phyloP scores from a whole-genome alignment of 441 rosid genomes.

The Gossypium lobatum region DNA sequence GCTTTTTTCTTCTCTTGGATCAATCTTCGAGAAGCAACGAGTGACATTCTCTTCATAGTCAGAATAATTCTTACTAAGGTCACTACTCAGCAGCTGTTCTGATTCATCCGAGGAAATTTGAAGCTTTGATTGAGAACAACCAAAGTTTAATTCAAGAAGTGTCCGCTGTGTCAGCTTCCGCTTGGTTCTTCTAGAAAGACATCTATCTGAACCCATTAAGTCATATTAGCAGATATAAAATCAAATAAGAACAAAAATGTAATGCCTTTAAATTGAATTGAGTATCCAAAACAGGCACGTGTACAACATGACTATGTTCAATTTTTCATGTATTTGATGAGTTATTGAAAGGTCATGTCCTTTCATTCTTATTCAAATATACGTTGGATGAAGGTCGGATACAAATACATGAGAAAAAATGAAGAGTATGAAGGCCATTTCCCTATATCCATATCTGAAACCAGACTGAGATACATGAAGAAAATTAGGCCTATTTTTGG shows the following conservation, averaged over 20 bases:
- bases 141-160: constrained; percentile 56
- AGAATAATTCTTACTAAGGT: constrained; percentile 1
- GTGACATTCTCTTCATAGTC: constrained; percentile 13
- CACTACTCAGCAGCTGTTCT: constrained; percentile 11
- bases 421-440: neutral
- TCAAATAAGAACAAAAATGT: neutral
- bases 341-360: neutral
- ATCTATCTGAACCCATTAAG: constrained; percentile 36
- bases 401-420: too few species aligned
- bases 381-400: neutral
- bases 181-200: constrained; percentile 51
- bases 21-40: constrained; percentile 12
- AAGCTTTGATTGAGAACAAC: constrained; percentile 31
- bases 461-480: neutral
- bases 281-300: neutral
- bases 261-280: neutral
- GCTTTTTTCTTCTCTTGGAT: constrained; percentile 20
- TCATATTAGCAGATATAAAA: constrained; percentile 16
- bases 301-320: neutral
- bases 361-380: neutral
- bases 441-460: neutral
- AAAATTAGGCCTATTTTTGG: neutral
- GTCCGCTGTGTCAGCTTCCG: constrained; percentile 77
- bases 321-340: neutral
- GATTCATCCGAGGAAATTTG: constrained; percentile 16